A percentile compares a stretch with the other conserved stretches of the same genome.
These are phyloP conservation scores for Durusdinium trenchii DNA, from an alignment of 73 alveolate species.

Conservation along the genomic window DNA sequence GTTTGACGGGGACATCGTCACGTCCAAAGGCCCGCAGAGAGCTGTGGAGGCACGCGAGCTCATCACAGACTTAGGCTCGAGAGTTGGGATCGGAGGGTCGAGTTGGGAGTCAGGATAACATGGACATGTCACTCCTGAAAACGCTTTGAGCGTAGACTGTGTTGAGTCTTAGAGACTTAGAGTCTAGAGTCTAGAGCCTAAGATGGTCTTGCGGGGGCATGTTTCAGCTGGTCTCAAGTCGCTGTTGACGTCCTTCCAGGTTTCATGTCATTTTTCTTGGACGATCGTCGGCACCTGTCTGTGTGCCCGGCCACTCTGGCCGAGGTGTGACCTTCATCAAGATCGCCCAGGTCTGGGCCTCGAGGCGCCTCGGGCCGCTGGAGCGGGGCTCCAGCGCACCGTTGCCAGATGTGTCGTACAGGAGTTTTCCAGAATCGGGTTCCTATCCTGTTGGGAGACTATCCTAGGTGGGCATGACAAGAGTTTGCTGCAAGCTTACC, in stretches of 20 bases:
- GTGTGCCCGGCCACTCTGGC: not conserved
- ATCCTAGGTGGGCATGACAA: too few species aligned
- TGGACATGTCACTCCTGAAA: too few species aligned
- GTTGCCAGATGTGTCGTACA: not conserved
- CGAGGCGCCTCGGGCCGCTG: slow-evolving; percentile 23
- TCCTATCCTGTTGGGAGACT: not conserved
- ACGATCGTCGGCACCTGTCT: not conserved
- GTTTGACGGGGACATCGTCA: too few species aligned
- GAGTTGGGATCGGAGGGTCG: not conserved
- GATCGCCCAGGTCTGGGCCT: slow-evolving; percentile 86
- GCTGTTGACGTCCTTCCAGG: too few species aligned
- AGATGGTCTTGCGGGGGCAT: too few species aligned
- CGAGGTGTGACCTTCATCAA: slow-evolving; percentile 95
- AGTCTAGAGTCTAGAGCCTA: too few species aligned
- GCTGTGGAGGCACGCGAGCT: slow-evolving; percentile 91
- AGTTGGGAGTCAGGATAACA: not conserved
- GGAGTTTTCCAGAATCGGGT: not conserved
- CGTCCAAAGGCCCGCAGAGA: slow-evolving; percentile 67
- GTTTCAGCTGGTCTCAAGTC: too few species aligned
- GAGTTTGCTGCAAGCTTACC: too few species aligned
- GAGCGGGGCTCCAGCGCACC: not conserved
- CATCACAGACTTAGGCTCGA: slow-evolving; percentile 63
- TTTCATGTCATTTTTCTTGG: not conserved
- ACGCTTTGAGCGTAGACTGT: too few species aligned
- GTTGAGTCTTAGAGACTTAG: too few species aligned